phyloP scores from a whole-genome alignment of 2,329 filamentous ascomycete species.

The Fusarium sp. region DNA sequence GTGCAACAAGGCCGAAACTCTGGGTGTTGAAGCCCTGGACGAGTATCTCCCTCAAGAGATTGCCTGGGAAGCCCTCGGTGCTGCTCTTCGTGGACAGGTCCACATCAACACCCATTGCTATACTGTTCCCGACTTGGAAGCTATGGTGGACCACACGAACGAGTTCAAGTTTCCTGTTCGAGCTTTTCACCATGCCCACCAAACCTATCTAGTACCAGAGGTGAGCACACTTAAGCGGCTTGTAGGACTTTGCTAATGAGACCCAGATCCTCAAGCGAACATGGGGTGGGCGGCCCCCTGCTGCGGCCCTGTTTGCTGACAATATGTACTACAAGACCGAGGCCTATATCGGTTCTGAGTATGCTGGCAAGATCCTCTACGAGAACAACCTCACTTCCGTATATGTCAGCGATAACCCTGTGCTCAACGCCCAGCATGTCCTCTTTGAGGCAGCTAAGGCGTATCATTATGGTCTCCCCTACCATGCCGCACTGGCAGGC shows the following conservation, averaged over 20 bases:
- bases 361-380: conserved; percentile 74
- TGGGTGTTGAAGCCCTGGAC: conserved; percentile 63
- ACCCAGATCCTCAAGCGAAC: conserved; percentile 65
- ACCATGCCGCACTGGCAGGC: conserved; percentile 68
- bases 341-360: conserved; percentile 72
- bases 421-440: conserved; percentile 77
- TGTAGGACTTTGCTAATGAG: conserved; percentile 3
- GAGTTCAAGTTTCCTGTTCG: conserved; percentile 76
- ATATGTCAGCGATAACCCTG: conserved; percentile 79
- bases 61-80: conserved; percentile 71
- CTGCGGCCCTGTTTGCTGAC: conserved; percentile 75
- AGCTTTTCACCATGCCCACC: conserved; percentile 78
- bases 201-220: conserved; percentile 75
- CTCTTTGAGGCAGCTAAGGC: conserved; percentile 73
- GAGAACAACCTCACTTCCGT: conserved; percentile 74
- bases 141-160: conserved; percentile 76
- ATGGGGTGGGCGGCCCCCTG: conserved; percentile 66
- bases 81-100: conserved; percentile 74
- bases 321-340: conserved; percentile 81
- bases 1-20: conserved; percentile 67
- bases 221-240: conserved; percentile 47
- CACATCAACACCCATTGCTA: conserved; percentile 80
- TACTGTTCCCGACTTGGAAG: conserved; percentile 75
- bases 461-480: conserved; percentile 70
- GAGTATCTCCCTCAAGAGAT: conserved; percentile 72